Percentiles rank a stretch among this genome's conserved stretches.
Conservation (phyloP, 148 eudicot species). For the Suaeda aralocaspica region DNA sequence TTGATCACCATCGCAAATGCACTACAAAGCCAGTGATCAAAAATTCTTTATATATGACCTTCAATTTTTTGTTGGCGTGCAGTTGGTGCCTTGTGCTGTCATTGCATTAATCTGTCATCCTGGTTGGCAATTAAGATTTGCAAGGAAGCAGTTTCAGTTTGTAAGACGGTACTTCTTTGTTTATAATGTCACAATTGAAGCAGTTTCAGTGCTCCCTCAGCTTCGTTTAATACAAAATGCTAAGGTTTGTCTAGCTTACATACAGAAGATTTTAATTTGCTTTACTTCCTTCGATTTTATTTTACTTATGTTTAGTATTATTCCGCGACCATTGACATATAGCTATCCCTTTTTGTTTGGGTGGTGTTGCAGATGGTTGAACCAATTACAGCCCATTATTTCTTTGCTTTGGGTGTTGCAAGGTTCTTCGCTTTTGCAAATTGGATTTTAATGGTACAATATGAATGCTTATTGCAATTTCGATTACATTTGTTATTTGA, state of each 20-base stretch:
- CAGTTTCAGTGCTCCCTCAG: constrained; percentile 81
- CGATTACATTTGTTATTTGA: too few species aligned
- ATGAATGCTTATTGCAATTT: neutral
- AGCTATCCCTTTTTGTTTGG: too few species aligned
- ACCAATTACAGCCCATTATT: constrained; percentile 74
- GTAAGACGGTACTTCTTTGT: constrained; percentile 48
- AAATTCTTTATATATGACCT: too few species aligned
- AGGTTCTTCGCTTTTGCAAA: constrained; percentile 72
- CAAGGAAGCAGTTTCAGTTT: constrained; percentile 3
- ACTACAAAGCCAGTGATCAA: too few species aligned
- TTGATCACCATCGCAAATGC: neutral
- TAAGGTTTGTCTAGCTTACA: constrained; percentile 38
- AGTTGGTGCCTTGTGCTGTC: constrained; percentile 58
- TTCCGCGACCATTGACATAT: too few species aligned
- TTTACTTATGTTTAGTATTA: too few species aligned
- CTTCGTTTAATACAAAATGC: constrained; percentile 78
- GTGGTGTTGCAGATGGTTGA: constrained; percentile 60
- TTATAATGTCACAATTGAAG: constrained; percentile 49
- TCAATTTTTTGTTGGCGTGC: too few species aligned
- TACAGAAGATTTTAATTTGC: too few species aligned
- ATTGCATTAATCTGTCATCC: constrained; percentile 57
- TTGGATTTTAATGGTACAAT: constrained; percentile 83
- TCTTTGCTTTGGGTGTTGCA: constrained; percentile 79
- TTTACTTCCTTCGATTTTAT: too few species aligned
- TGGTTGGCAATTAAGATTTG: constrained; percentile 13